Evolutionary conservation across 257 asterid genomes (phyloP).

Genomic region (Apocynum venetum): DNA sequence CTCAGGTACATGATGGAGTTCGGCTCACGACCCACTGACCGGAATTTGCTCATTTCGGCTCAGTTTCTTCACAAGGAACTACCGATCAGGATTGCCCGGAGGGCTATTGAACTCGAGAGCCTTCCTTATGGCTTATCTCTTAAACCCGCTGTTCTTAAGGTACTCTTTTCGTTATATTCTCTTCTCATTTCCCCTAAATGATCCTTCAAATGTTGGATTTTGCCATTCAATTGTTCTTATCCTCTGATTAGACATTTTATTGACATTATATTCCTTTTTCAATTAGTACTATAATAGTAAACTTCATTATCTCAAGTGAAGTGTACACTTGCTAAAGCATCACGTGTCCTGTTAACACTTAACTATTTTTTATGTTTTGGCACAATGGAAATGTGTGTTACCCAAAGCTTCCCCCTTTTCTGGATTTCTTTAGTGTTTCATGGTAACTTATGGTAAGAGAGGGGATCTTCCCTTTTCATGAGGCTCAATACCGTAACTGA

Average conservation of each 20-base stretch:
- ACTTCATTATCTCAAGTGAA: neutral
- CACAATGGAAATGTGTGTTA: neutral
- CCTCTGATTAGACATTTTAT: neutral
- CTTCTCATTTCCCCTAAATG: slow-evolving; percentile 6
- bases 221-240: neutral
- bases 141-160: slow-evolving; percentile 82
- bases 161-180: slow-evolving; percentile 3
- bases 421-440: neutral
- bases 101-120: slow-evolving; percentile 75
- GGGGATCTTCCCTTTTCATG: neutral
- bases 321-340: neutral
- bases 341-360: neutral
- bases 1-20: slow-evolving; percentile 93
- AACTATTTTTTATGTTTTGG: neutral
- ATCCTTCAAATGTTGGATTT: slow-evolving; percentile 18
- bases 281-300: neutral
- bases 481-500: neutral
- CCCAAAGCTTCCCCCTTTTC: neutral
- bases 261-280: neutral
- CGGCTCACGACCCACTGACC: slow-evolving; percentile 61
- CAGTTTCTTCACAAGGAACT: slow-evolving; percentile 89
- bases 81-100: slow-evolving; percentile 79
- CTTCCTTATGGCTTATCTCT: slow-evolving; percentile 77
- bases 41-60: slow-evolving; percentile 69
- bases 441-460: neutral